These are phyloP conservation scores for Candida hispaniensis DNA, from an alignment of 805 yeast species.

Conservation along the genomic window DNA sequence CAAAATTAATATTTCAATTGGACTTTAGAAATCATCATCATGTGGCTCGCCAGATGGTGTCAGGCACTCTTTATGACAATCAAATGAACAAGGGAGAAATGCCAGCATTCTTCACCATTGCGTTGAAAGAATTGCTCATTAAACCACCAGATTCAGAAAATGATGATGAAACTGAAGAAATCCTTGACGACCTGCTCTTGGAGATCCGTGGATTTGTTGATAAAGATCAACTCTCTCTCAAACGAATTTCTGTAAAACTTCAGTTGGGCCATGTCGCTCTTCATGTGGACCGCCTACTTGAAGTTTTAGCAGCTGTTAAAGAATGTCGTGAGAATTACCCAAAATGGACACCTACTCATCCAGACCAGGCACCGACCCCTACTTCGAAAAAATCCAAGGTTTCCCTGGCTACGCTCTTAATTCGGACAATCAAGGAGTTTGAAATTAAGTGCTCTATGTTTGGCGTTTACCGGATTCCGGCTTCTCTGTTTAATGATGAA, in stretches of 20 bases:
- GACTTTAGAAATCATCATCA: slow-evolving; percentile 23
- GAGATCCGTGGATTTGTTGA: slow-evolving; percentile 28
- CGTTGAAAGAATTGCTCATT: slow-evolving; percentile 26
- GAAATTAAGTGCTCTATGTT: slow-evolving; percentile 29
- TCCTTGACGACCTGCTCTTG: slow-evolving; percentile 25
- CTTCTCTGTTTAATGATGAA: slow-evolving; percentile 8
- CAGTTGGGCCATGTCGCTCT: slow-evolving; percentile 26
- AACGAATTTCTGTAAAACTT: slow-evolving; percentile 26
- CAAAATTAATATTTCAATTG: slow-evolving; percentile 23
- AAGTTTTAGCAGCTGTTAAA: slow-evolving; percentile 19
- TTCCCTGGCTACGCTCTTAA: slow-evolving; percentile 23
- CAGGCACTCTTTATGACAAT: slow-evolving; percentile 29
- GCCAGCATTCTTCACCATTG: slow-evolving; percentile 24
- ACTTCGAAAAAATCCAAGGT: slow-evolving; percentile 18
- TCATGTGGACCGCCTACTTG: slow-evolving; percentile 20
- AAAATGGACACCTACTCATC: not conserved
- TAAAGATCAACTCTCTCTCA: slow-evolving; percentile 24
- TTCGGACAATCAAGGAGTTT: slow-evolving; percentile 30
- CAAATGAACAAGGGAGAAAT: slow-evolving; percentile 25
- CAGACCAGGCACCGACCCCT: slow-evolving; percentile 6
- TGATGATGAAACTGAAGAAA: slow-evolving; percentile 26
- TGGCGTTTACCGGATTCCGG: slow-evolving; percentile 27
- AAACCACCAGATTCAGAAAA: slow-evolving; percentile 25
- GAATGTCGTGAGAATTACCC: slow-evolving; percentile 10
- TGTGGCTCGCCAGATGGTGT: slow-evolving; percentile 21